Percentiles rank a stretch among this genome's conserved stretches.
These are phyloP conservation scores for Penicillium desertorum DNA, from an alignment of 495 filamentous ascomycete species.

Conservation along the genomic window DNA sequence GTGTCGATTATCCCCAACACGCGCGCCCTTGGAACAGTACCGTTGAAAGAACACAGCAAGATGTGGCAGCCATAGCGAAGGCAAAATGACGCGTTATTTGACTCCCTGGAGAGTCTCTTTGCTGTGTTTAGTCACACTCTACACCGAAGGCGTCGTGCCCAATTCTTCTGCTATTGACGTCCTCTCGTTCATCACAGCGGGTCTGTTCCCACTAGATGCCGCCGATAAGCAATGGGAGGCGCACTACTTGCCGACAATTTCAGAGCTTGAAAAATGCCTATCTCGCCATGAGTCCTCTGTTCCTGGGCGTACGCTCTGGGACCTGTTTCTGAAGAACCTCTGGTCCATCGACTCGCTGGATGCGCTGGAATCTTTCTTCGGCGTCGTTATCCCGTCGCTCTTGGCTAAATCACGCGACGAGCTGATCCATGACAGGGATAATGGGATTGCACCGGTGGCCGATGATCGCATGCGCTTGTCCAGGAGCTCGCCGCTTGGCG, in stretches of 20 bases:
- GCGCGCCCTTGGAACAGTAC: slow-evolving; percentile 19
- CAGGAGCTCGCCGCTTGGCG: slow-evolving; percentile 76
- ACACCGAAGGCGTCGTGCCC: slow-evolving; percentile 72
- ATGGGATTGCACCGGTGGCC: slow-evolving; percentile 44
- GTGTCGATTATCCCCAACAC: slow-evolving; percentile 22
- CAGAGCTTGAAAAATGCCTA: slow-evolving; percentile 66
- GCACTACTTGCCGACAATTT: slow-evolving; percentile 57
- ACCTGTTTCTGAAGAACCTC: slow-evolving; percentile 76
- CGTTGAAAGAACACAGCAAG: slow-evolving; percentile 10
- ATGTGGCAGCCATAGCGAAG: slow-evolving; percentile 18
- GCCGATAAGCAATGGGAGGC: slow-evolving; percentile 38
- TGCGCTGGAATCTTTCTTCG: slow-evolving; percentile 69
- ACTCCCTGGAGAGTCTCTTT: slow-evolving; percentile 84
- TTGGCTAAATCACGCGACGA: slow-evolving; percentile 62
- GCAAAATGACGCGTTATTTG: slow-evolving; percentile 72
- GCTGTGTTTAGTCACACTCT: slow-evolving; percentile 76
- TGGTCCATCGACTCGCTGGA: slow-evolving; percentile 84
- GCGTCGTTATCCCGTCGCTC: slow-evolving; percentile 49
- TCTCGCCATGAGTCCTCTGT: slow-evolving; percentile 60
- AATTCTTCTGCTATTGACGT: slow-evolving; percentile 74
- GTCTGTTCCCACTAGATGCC: slow-evolving; percentile 57
- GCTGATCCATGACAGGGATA: slow-evolving; percentile 49
- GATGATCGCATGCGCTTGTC: slow-evolving; percentile 50
- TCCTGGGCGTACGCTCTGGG: slow-evolving; percentile 80
- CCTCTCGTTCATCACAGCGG: slow-evolving; percentile 77